phyloP scores from a whole-genome alignment of 2,329 filamentous ascomycete genomes.

The Venturia nashicola region DNA sequence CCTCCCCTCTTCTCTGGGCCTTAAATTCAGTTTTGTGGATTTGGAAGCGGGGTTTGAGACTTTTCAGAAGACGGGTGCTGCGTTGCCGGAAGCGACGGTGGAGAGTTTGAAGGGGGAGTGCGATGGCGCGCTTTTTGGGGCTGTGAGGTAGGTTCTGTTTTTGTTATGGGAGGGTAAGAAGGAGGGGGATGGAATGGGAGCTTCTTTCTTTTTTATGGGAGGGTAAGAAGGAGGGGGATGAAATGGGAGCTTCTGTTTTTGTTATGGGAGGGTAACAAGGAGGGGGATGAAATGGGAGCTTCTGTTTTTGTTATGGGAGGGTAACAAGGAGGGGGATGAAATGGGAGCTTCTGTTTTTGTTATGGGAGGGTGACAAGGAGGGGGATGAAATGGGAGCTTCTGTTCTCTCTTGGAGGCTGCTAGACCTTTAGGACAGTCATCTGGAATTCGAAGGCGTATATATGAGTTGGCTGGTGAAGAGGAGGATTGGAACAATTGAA shows the following conservation, averaged over 20 bases:
- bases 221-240: no score
- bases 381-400: no score
- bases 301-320: no score
- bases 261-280: no score
- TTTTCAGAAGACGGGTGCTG: conserved; percentile 79
- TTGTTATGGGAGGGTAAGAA: no score
- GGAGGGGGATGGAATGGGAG: no score
- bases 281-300: no score
- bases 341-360: neutral
- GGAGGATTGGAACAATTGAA: neutral
- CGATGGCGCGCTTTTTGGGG: conserved; percentile 91
- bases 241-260: no score
- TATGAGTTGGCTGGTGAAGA: neutral
- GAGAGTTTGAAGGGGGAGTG: conserved; percentile 81
- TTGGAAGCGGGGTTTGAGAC: conserved; percentile 88
- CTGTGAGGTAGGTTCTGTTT: conserved; percentile 51
- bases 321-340: no score
- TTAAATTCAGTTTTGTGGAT: conserved; percentile 90
- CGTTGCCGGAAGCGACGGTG: conserved; percentile 83
- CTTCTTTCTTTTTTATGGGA: no score
- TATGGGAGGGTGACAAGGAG: no score
- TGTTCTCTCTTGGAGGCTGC: neutral
- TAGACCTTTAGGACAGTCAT: neutral
- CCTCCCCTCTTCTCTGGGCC: conserved; percentile 74
- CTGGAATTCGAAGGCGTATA: neutral